Evolutionary conservation across 768 basidiomycete species (phyloP), one percentile per base, ranked within the genome.

Genomic region (Peribolospora kevripleyi): DNA sequence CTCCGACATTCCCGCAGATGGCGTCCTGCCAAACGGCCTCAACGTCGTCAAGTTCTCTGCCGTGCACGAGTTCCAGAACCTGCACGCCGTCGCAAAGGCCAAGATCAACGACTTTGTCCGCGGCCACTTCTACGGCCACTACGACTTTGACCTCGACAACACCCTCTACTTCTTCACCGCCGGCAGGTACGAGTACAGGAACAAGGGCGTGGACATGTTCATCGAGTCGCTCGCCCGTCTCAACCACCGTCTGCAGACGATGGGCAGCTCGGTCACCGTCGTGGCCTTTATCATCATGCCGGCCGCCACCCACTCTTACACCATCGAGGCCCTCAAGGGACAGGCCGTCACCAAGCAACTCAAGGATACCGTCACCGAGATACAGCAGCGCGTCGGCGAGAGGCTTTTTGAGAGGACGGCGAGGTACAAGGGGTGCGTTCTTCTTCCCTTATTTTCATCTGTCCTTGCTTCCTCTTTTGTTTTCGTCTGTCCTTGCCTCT

Each of bases 161-260:
- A 70, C 68, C 9, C 61, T 71, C 46, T 70, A 93, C 84, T 79
- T 95, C 76, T 98, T 98, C 70, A 97, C 87, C 11, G 93, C 93
- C n/a, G 93, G 93, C 46, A 78, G 93, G 48, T 98, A 98, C 68
- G 93, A 98, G 68, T 98, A 93, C 68, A 76, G 93, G 46, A 98
- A 98, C 73, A 98, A 98, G 72, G 93, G 93, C 55, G 88, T 97
- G 40, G 93, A 98, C 66, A 93, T 98, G 91, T 98, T 95, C 67
- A 91, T 98, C 61, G 93, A 98, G 70, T 75, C 82, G 13, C 77
- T 98, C 55, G 93, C 91, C 39, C 84, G 91, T 65, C 71, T 82
- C 52, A 82, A 82, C 66, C 71, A 73, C 64, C 74, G 74, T 41
- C 71, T 82, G 42, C 74, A 79, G 65, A 70, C 75, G 58, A 63